Base-by-base conservation (phyloP, 768 basidiomycete genomes). In the Mycena kentingensis region DNA sequence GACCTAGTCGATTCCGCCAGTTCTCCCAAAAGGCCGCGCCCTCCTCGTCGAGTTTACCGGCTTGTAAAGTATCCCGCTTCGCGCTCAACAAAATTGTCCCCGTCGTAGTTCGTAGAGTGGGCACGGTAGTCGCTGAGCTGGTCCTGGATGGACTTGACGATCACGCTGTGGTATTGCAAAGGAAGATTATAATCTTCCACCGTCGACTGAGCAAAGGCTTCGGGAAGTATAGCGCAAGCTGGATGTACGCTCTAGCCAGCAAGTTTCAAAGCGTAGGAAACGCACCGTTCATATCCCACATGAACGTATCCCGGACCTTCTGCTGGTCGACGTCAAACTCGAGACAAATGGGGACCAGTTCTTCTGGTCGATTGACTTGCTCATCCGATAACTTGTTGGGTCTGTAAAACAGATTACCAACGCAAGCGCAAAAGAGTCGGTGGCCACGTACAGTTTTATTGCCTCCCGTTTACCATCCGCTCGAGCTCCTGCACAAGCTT, bases 271-370 rank as follows among this genome's bases (percentile, higher is more conserved):
- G n/a, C n/a, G n/a, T 2, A 29, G 52, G 7, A 52, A 39, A 73
- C 83, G n/a, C 50, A 97, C 95, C 96, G 58, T 89, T 88, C 38
- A 95, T 70, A 64, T 99, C 97, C 97, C 96, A 99, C 38, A 97
- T 82, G 71, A 98, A 98, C 0, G 96, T 93, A 66, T 99, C 97
- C 24, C 93, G 83, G 77, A 98, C 87, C 72, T 88, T 90, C 65
- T 90, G 87, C 63, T 91, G 89, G 51, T 98, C 97, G 42, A 95
- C 87, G 62, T 99, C 97, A 62, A 98, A 86, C 68, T 99, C 97
- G 46, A 99, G 76, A n/a, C 97, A 83, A 34, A 99, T 88, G 3
- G 97, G 97, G 4, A 98, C 87, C 24, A 99, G 86, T 61, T 84
- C 79, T 64, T 99, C 97, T 12, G 81, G 78, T 24, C 78, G 74